Evolutionary conservation across 768 basidiomycete genomes (phyloP).

Genomic region (Candolleomyces efflorescens): DNA sequence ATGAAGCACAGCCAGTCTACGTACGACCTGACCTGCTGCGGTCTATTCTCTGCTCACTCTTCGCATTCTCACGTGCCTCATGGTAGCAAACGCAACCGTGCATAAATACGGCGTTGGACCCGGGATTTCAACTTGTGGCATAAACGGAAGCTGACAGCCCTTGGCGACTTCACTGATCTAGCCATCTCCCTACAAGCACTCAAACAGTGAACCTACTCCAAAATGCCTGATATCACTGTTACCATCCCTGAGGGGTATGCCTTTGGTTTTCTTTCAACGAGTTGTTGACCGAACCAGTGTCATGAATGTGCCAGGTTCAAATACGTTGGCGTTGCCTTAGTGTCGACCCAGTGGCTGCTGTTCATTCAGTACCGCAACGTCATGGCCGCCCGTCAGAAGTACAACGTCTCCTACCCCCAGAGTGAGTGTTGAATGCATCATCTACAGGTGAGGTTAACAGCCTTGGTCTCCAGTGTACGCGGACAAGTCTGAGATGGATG

Average conservation of each 20-base stretch:
- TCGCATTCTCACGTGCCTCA: no score
- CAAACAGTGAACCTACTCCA: neutral
- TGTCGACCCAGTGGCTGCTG: constrained; percentile 50
- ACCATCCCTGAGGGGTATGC: constrained; percentile 11
- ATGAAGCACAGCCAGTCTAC: no score
- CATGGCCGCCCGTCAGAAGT: constrained; percentile 39
- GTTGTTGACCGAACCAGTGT: no score
- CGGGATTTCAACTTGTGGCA: no score
- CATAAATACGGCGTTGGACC: no score
- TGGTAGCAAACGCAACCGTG: no score
- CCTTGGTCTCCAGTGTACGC: constrained; percentile 44
- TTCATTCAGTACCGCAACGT: constrained; percentile 43
- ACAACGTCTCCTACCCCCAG: constrained; percentile 66
- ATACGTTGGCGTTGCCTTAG: constrained; percentile 53
- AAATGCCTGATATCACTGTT: constrained; percentile 5
- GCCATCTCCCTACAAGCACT: neutral
- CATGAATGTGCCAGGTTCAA: constrained; percentile 33
- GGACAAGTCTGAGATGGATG: constrained; percentile 54
- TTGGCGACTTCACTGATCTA: neutral
- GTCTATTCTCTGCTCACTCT: no score
- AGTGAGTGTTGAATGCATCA: constrained; percentile 30
- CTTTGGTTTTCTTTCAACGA: neutral
- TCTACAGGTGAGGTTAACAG: neutral
- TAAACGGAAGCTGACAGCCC: no score
- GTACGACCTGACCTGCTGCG: no score